These are phyloP conservation scores for Gonapodya prolifera DNA, from an alignment of 192 early-diverging fungal genomes.

Conservation along the genomic window DNA sequence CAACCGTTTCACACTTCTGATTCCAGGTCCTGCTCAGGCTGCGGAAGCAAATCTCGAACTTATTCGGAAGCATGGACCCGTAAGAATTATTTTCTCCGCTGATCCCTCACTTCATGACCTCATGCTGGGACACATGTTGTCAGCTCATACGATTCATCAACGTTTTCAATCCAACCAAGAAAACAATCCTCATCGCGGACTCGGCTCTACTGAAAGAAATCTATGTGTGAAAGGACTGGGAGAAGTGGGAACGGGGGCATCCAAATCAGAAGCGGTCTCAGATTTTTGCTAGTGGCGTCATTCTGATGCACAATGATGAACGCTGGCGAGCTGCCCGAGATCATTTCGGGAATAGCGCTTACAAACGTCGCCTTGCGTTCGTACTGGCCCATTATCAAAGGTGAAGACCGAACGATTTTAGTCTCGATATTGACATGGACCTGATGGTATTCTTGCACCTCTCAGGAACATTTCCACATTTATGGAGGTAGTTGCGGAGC, in stretches of 20 bases:
- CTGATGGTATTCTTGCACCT: no score
- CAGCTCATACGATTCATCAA: neutral
- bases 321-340: neutral
- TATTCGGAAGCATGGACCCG: no score
- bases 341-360: neutral
- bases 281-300: neutral
- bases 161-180: neutral
- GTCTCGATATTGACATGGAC: neutral
- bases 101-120: no score
- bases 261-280: neutral
- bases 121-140: no score
- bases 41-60: no score
- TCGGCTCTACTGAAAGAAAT: neutral
- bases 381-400: no score
- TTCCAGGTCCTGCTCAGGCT: no score
- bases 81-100: no score
- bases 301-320: neutral
- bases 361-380: no score
- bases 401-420: neutral
- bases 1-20: no score
- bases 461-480: no score
- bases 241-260: neutral
- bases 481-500: no score
- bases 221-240: neutral
- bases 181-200: neutral